These are phyloP conservation scores for Pelargonium citronellum DNA, from an alignment of 441 rosid genomes.

Conservation along the genomic window DNA sequence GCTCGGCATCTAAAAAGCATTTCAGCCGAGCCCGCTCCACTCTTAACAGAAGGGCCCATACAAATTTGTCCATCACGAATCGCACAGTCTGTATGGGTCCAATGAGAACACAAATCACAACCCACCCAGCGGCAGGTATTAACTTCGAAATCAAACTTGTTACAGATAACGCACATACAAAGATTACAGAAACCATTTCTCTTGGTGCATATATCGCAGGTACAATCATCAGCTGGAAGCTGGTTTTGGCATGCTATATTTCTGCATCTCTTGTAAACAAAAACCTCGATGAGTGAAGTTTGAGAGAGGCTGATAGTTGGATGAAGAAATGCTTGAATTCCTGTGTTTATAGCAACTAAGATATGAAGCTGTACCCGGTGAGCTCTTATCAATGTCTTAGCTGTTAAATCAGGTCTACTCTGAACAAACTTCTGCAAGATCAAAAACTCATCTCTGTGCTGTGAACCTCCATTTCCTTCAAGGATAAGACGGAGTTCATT, in stretches of 20 bases:
- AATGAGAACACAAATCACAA: conserved; percentile 89
- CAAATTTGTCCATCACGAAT: conserved; percentile 80
- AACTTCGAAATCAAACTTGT: conserved; percentile 91
- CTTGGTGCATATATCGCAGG: conserved; percentile 67
- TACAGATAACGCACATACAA: conserved; percentile 96
- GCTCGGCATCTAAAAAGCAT: conserved; percentile 88
- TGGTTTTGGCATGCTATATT: conserved; percentile 84
- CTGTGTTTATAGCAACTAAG: conserved; percentile 83
- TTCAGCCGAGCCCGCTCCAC: conserved; percentile 58
- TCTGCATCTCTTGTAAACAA: conserved; percentile 83
- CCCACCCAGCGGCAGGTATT: conserved; percentile 99
- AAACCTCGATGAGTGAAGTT: conserved; percentile 78
- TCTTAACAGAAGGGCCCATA: conserved; percentile 69
- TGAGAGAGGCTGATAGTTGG: conserved; percentile 84
- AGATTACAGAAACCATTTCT: conserved; percentile 93
- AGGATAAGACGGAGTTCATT: conserved; percentile 62
- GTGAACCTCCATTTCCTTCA: conserved; percentile 77
- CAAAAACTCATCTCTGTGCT: conserved; percentile 69
- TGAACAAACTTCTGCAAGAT: conserved; percentile 73
- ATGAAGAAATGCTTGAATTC: conserved; percentile 91
- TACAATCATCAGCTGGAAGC: conserved; percentile 87
- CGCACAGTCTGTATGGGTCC: conserved; percentile 98
- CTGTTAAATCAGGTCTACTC: conserved; percentile 69
- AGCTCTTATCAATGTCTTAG: conserved; percentile 72
- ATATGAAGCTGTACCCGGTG: conserved; percentile 83